Base-by-base conservation (phyloP, 2,329 filamentous ascomycete genomes). In the Cercospora sp. region DNA sequence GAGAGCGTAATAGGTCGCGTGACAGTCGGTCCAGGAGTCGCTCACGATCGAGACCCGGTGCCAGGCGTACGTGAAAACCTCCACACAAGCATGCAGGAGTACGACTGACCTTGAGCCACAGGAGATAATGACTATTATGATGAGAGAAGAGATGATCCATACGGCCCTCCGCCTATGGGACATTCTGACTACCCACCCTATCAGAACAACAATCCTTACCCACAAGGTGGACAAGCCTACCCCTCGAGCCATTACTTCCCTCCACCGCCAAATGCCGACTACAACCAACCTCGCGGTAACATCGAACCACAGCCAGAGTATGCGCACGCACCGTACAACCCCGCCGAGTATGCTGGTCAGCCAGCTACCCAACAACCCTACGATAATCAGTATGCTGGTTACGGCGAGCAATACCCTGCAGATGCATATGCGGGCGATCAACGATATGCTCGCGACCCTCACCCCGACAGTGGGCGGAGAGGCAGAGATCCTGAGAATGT, bases 1-100 rank as follows among this genome's bases (percentile, higher is more conserved):
- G 84, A 68, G 85, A 88, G 72, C 83, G 84, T 61, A 87, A 85
- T 78, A 84, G 84, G 74, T 60, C 64, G 36, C n/a, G 60, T 59
- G 31, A 36, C 59, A 42, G 55, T 48, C 42, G 51, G 18, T 63
- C 63, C 13, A 33, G 63, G 5, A 64, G 62, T 31, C 62, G 62
- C 62, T 64, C 62, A 2, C 20, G 53, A 59, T 64, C 62, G 23
- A 42, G 62, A 51, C 62, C 31, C 9, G 67, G 68, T 48, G 42
- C 33, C 31, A 66, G 63, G 66, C 67, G 71, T 72, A 67, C 66
- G 70, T 62, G 28, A 26, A 31, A 1, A 16, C 20, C 48, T n/a
- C 20, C 55, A 20, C 28, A 16, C 13, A 13, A 12, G 8, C 5
- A 5, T 26, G 30, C 65, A n/a, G n/a, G 51, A 66, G 30, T 39